Evolutionary conservation across 805 yeast genomes (phyloP), one percentile per base, ranked within the genome.

Genomic region (Myxozyma geophila): DNA sequence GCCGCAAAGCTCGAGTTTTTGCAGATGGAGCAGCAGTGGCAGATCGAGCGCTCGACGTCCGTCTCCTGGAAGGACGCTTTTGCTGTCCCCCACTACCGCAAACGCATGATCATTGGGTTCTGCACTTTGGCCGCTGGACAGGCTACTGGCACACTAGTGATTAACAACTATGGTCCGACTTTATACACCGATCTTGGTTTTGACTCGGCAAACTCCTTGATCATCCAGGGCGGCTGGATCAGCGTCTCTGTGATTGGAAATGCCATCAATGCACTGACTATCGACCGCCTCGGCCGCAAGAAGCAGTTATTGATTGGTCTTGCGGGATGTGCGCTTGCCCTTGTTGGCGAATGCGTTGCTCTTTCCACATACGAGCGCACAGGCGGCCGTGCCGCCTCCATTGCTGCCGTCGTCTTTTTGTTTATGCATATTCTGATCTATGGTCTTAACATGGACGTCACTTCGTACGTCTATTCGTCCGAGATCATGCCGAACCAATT

Each of bases 81-180:
- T 41, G 39, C 13, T 28, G 7, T 43, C 8, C 63, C 53, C 10
- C 50, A 54, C 19, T 59, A 44, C 46, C 63, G 60, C 44, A 69
- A 62, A 54, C 60, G 73, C 23, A 58, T 70, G 62, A 67, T 66
- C 60, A 76, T 66, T 77, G 83, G 77, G 19, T 51, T 70, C 33
- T 64, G 67, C 40, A 68, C 71, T 60, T 81, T 79, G 70, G 69
- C 74, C 58, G 82, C 86, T 79, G 88, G 85, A 73, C 92, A 88
- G 77, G 79, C 86, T 71, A 85, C 90, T 46, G 92, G 92, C 75
- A 83, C 86, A 72, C 87, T 87, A 77, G 87, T 85, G 72, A 82
- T 87, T 71, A 85, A 87, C 78, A 87, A 87, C 80, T 88, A 83
- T 73, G 87, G 87, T 15, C 63, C 63, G 9, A 60, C 50, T 37